phyloP scores from a whole-genome alignment of 148 eudicot species.

The Drosera capensis region DNA sequence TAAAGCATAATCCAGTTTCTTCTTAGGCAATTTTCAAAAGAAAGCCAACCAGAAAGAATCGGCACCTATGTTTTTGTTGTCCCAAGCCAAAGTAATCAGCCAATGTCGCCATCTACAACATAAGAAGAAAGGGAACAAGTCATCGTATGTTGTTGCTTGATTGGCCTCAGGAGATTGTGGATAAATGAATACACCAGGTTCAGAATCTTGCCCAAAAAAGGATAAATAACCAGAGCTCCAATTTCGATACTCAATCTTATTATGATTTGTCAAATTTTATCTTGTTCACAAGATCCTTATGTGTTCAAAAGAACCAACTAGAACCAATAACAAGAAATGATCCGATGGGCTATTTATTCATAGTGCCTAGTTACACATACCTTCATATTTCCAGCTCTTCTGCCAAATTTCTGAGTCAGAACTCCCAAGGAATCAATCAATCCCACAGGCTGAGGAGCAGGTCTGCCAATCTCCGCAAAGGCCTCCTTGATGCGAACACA shows the following conservation, averaged over 20 bases:
- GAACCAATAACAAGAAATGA: not conserved
- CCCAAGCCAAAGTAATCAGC: conserved; percentile 88
- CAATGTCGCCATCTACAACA: conserved; percentile 72
- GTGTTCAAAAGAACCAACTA: too few relatives aligned
- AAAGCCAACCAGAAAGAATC: not conserved
- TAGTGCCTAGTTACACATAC: conserved; percentile 11
- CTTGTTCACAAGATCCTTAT: too few relatives aligned
- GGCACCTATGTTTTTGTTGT: conserved; percentile 73
- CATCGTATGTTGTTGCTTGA: too few relatives aligned
- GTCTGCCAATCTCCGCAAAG: conserved; percentile 50
- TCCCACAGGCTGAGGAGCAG: conserved; percentile 55
- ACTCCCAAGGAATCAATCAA: conserved; percentile 77
- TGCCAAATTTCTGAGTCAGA: conserved; percentile 66
- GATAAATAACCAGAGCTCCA: too few relatives aligned
- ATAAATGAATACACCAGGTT: too few relatives aligned
- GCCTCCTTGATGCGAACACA: conserved; percentile 66
- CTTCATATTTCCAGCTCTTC: conserved; percentile 96
- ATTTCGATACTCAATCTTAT: too few relatives aligned
- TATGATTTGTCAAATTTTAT: too few relatives aligned
- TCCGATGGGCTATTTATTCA: not conserved
- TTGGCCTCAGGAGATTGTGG: too few relatives aligned
- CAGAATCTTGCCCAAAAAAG: too few relatives aligned
- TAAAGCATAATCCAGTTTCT: not conserved
- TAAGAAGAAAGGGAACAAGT: not conserved
- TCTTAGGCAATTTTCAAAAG: not conserved